A percentile compares a stretch with the other conserved stretches of the same genome.
Conservation (phyloP, 1,284 basidiomycete species). For the Irpex lacteus region DNA sequence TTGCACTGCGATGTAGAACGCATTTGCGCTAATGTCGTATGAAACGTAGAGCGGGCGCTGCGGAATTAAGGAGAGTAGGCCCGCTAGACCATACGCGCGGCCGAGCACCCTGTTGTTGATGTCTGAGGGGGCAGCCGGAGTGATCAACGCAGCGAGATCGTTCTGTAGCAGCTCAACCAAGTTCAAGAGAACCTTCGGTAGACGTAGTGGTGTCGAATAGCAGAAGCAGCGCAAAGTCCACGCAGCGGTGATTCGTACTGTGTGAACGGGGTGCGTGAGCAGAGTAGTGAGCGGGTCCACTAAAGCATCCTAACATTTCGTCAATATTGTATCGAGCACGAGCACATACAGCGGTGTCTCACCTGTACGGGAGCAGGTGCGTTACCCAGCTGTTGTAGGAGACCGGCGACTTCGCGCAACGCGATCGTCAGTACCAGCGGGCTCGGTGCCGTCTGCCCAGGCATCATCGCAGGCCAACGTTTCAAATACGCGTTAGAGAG, state of each 20-base stretch:
- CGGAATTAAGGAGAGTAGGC: slow-evolving; percentile 84
- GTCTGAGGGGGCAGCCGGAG: slow-evolving; percentile 73
- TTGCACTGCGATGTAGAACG: slow-evolving; percentile 88
- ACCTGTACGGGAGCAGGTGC: slow-evolving; percentile 87
- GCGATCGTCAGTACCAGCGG: slow-evolving; percentile 75
- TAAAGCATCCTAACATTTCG: slow-evolving; percentile 65
- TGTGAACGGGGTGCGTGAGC: slow-evolving; percentile 84
- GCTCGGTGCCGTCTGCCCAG: slow-evolving; percentile 73
- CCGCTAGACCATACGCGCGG: slow-evolving; percentile 86
- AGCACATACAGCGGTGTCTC: slow-evolving; percentile 13
- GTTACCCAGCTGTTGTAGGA: slow-evolving; percentile 90
- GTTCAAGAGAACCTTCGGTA: slow-evolving; percentile 75
- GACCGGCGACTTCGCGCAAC: slow-evolving; percentile 80
- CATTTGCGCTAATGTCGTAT: slow-evolving; percentile 88
- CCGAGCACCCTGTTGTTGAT: slow-evolving; percentile 76
- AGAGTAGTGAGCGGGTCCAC: slow-evolving; percentile 85
- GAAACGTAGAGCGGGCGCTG: slow-evolving; percentile 92
- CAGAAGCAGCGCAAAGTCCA: slow-evolving; percentile 92
- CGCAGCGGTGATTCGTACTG: slow-evolving; percentile 81
- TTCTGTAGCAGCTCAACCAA: slow-evolving; percentile 82
- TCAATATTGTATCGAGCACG: background rate
- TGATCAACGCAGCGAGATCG: slow-evolving; percentile 69
- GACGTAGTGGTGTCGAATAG: slow-evolving; percentile 80
- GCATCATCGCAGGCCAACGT: slow-evolving; percentile 91
- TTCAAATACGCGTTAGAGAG: slow-evolving; percentile 80